Conservation (phyloP, 108 stramenopile genomes). For the Skeletonema costatum region DNA sequence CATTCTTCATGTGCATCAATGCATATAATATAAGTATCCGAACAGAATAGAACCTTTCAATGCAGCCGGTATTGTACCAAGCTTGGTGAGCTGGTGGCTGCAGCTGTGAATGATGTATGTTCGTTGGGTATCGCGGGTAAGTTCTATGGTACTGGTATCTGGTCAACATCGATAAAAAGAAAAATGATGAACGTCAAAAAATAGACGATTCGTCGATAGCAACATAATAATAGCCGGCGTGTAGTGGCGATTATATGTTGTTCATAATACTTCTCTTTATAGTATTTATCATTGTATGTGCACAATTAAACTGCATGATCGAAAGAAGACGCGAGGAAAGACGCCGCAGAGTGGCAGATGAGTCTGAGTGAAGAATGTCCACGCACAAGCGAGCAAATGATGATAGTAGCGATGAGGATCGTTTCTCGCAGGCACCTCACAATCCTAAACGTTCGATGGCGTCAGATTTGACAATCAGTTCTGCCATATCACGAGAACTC, state of each 20-base stretch:
- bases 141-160: no score
- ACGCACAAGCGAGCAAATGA: not conserved
- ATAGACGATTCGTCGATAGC: no score
- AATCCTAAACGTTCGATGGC: not conserved
- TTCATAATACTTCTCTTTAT: constrained; percentile 1
- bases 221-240: no score
- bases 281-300: constrained; percentile 12
- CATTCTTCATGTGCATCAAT: no score
- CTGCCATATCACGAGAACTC: not conserved
- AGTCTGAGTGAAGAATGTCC: not conserved
- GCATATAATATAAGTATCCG: no score
- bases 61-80: no score
- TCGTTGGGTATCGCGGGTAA: no score
- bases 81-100: no score
- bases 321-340: constrained; percentile 32
- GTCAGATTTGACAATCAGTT: not conserved
- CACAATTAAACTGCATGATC: constrained; percentile 42
- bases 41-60: no score
- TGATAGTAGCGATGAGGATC: constrained; percentile 12
- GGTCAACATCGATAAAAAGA: no score
- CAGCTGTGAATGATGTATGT: no score
- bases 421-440: constrained; percentile 29
- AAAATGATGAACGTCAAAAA: no score
- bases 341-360: not conserved
- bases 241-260: not conserved